These are phyloP conservation scores for Astrephomene gubernaculifera DNA, from an alignment of 139 green algal genomes.

Conservation along the genomic window DNA sequence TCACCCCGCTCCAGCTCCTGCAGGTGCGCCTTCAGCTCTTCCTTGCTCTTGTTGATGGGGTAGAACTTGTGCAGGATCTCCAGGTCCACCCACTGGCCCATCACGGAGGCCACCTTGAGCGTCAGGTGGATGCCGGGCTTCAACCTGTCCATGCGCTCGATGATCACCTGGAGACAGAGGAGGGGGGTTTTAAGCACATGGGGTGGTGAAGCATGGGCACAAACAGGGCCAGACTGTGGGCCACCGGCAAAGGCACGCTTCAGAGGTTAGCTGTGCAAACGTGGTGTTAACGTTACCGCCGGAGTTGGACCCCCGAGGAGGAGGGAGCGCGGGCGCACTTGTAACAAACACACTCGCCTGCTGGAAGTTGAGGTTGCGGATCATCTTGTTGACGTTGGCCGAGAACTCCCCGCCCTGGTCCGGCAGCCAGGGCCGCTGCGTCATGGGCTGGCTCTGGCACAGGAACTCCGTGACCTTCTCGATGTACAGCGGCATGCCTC, in stretches of 20 bases:
- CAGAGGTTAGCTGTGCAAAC: too few relatives aligned
- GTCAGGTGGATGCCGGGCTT: slow-evolving; percentile 72
- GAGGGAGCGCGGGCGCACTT: too few relatives aligned
- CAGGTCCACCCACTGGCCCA: slow-evolving; percentile 74
- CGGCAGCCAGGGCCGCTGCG: slow-evolving; percentile 55
- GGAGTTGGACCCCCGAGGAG: too few relatives aligned
- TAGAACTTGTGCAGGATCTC: slow-evolving; percentile 75
- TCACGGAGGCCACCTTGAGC: slow-evolving; percentile 79
- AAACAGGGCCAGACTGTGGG: too few relatives aligned
- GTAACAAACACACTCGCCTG: slow-evolving; percentile 64
- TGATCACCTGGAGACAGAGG: slow-evolving; percentile 76
- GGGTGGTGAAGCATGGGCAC: too few relatives aligned
- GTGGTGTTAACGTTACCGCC: too few relatives aligned
- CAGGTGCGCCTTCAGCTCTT: slow-evolving; percentile 42
- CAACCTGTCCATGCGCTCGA: slow-evolving; percentile 78
- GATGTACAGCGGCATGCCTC: slow-evolving; percentile 78
- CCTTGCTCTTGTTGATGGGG: slow-evolving; percentile 57
- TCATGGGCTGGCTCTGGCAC: slow-evolving; percentile 61
- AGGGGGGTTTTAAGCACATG: too few relatives aligned
- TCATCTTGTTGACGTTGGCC: slow-evolving; percentile 63
- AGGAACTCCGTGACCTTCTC: slow-evolving; percentile 68
- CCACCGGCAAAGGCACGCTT: too few relatives aligned
- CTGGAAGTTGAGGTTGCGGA: slow-evolving; percentile 64
- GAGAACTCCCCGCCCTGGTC: slow-evolving; percentile 57
- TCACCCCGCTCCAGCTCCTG: slow-evolving; percentile 56